Percentiles rank a stretch among this genome's conserved stretches.
Conservation (phyloP, 2,329 filamentous ascomycete species). For the Hortaea werneckii region DNA sequence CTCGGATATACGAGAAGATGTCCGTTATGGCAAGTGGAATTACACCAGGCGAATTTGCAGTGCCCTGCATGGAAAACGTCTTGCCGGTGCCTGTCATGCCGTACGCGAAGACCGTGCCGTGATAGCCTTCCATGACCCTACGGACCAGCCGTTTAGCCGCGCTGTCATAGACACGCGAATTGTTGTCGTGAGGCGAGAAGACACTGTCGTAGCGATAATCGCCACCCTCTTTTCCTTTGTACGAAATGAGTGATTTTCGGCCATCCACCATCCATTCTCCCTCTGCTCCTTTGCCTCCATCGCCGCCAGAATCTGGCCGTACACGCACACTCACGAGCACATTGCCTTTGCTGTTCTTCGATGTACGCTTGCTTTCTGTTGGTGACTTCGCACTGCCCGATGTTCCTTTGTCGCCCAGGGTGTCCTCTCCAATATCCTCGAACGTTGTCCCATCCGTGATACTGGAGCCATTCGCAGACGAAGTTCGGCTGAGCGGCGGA, state of each 20-base stretch:
- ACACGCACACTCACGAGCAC: constrained; percentile 93
- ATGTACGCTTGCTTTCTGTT: constrained; percentile 22
- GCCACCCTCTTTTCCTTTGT: constrained; percentile 78
- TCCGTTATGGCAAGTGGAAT: constrained; percentile 96
- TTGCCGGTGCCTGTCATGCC: constrained; percentile 99
- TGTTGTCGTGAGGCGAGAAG: constrained; percentile 87
- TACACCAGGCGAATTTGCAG: constrained; percentile 86
- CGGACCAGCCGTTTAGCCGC: constrained; percentile 88
- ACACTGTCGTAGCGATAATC: constrained; percentile 97
- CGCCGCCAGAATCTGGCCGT: constrained; percentile 65
- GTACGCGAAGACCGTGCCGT: constrained; percentile 96
- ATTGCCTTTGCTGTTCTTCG: constrained; percentile 77
- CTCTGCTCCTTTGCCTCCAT: constrained; percentile 51
- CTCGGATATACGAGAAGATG: constrained; percentile 97
- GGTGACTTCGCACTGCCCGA: constrained; percentile 21
- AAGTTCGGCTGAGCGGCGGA: constrained; percentile 78
- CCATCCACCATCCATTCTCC: constrained; percentile 90
- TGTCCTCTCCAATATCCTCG: constrained; percentile 60
- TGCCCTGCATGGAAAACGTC: constrained; percentile 99
- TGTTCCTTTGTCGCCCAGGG: constrained; percentile 34
- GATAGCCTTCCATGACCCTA: constrained; percentile 97
- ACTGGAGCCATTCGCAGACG: constrained; percentile 85
- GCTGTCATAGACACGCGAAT: constrained; percentile 87
- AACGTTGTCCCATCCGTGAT: constrained; percentile 83
- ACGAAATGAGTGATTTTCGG: constrained; percentile 69